phyloP scores from a whole-genome alignment of 2,329 filamentous ascomycete species.

The Aspergillus proliferans region DNA sequence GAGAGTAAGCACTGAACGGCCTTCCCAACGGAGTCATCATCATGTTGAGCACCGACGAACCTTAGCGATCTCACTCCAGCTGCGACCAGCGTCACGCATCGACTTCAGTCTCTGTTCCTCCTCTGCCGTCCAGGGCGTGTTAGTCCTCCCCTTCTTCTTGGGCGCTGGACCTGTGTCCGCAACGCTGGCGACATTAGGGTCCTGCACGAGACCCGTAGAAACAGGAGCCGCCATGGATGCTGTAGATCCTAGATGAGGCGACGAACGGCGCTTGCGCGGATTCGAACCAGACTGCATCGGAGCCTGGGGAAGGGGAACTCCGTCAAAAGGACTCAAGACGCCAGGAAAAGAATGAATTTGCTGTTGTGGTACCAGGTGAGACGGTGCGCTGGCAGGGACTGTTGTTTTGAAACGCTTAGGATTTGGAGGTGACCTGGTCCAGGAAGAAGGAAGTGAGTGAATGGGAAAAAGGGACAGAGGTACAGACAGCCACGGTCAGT shows the following conservation, averaged over 20 bases:
- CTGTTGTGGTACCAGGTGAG: conserved; percentile 34
- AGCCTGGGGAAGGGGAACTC: conserved; percentile 35
- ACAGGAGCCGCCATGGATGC: conserved; percentile 32
- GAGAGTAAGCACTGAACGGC: neutral
- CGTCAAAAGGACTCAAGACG: conserved; percentile 29
- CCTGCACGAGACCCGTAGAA: conserved; percentile 25
- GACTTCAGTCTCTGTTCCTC: conserved; percentile 89
- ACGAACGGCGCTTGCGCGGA: conserved; percentile 41
- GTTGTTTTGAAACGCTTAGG: conserved; percentile 39
- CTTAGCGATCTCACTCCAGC: conserved; percentile 98
- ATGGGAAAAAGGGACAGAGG: neutral
- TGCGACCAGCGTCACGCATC: conserved; percentile 88
- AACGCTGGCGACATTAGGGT: conserved; percentile 17
- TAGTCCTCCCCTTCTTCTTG: conserved; percentile 89
- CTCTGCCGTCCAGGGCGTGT: conserved; percentile 93
- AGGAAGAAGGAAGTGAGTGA: conserved; percentile 5
- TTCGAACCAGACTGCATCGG: conserved; percentile 27
- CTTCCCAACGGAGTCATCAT: neutral
- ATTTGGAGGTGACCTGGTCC: conserved; percentile 33
- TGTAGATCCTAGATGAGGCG: conserved; percentile 30
- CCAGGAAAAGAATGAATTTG: conserved; percentile 31
- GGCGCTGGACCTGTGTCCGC: conserved; percentile 22
- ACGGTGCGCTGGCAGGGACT: conserved; percentile 27
- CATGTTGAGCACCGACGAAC: conserved; percentile 42
- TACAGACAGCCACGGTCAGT: neutral